These are phyloP conservation scores for Camelina neglecta DNA, from an alignment of 345 rosid species.

Conservation along the genomic window DNA sequence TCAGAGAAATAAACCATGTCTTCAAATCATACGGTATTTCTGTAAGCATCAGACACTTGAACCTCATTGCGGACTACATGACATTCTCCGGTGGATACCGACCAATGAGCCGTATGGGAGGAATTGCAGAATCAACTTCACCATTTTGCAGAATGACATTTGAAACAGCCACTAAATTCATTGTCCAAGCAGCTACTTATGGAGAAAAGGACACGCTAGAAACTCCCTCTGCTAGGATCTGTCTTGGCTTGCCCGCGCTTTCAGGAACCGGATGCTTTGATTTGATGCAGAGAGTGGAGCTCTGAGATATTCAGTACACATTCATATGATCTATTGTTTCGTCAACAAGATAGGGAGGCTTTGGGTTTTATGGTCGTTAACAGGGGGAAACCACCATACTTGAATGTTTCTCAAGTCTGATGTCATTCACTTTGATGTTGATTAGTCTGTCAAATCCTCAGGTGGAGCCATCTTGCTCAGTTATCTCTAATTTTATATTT, in stretches of 20 bases:
- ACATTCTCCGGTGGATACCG: slow-evolving; percentile 86
- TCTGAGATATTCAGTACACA: not conserved
- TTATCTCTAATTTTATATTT: slow-evolving; percentile 9
- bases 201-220: slow-evolving; percentile 76
- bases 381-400: not conserved
- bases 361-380: not conserved
- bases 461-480: slow-evolving; percentile 26
- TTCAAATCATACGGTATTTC: slow-evolving; percentile 81
- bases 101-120: slow-evolving; percentile 89
- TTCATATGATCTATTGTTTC: not conserved
- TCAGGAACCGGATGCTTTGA: slow-evolving; percentile 94
- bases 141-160: slow-evolving; percentile 90
- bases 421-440: slow-evolving; percentile 3
- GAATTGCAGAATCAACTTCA: slow-evolving; percentile 77
- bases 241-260: slow-evolving; percentile 90
- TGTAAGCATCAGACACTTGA: slow-evolving; percentile 76
- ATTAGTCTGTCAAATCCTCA: slow-evolving; percentile 2
- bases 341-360: not conserved
- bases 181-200: slow-evolving; percentile 81
- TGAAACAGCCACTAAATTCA: slow-evolving; percentile 91
- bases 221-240: slow-evolving; percentile 84
- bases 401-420: not conserved
- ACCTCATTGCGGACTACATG: slow-evolving; percentile 91
- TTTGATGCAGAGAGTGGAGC: slow-evolving; percentile 63
- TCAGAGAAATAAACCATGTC: slow-evolving; percentile 80